Percentiles rank a stretch among this genome's conserved stretches.
Conservation (phyloP, 2,329 filamentous ascomycete genomes). For the Diaporthe batatas region DNA sequence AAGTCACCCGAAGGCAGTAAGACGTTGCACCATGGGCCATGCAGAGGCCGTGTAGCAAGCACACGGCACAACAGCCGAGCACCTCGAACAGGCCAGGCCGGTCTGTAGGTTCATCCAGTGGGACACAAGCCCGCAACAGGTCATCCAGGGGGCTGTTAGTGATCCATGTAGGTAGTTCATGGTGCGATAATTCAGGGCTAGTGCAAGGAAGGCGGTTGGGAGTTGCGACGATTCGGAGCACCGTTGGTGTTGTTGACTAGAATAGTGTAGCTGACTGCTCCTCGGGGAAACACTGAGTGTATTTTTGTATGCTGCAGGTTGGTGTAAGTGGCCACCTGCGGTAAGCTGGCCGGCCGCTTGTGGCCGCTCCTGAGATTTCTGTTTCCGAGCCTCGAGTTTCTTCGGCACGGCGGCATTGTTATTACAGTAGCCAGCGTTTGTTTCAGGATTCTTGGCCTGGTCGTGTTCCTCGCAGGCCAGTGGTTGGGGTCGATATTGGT, state of each 20-base stretch:
- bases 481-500: not conserved
- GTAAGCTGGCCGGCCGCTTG: slow-evolving; percentile 27
- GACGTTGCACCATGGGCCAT: slow-evolving; percentile 3
- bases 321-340: slow-evolving; percentile 22
- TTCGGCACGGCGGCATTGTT: not conserved
- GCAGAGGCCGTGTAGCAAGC: not conserved
- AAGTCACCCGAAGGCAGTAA: slow-evolving; percentile 22
- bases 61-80: slow-evolving; percentile 6
- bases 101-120: not conserved
- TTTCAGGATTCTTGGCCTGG: slow-evolving; percentile 13
- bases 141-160: not conserved
- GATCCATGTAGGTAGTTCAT: too few relatives aligned
- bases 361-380: slow-evolving; percentile 1
- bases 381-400: not conserved
- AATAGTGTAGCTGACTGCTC: not conserved
- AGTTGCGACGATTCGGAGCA: not conserved
- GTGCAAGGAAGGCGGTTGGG: not conserved
- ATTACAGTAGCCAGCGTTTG: not conserved
- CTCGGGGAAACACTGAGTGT: not conserved
- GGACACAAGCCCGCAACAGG: not conserved
- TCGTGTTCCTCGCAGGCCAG: too few relatives aligned
- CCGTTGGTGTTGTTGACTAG: not conserved
- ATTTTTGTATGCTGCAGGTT: slow-evolving; percentile 15
- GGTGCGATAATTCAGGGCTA: not conserved
- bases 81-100: not conserved